Evolutionary conservation across 495 filamentous ascomycete species (phyloP), one percentile per base, ranked within the genome.

Genomic region (Filosporella fistucella): DNA sequence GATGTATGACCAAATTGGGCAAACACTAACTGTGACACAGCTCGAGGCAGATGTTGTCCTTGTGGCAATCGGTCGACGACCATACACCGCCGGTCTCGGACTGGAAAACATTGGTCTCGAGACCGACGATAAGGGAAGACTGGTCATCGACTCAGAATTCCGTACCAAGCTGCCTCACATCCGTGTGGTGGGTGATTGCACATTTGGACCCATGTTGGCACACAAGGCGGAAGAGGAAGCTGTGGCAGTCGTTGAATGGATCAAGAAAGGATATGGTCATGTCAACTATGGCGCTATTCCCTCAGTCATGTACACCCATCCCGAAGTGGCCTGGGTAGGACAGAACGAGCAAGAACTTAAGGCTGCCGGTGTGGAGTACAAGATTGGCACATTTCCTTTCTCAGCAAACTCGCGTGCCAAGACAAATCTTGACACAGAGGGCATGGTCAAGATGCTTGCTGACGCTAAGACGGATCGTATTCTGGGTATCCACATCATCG

Each of bases 221-320:
- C 93, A 98, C 79, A 98, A 98, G 79, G 93, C 94, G 33, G 93
- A 98, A 73, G 93, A 98, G 74, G 93, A 98, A 74, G 93, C 75
- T 45, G 90, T 96, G 39, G 93, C 93, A 11, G 90, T 80, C 32
- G 77, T 97, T 33, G 93, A 98, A 69, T 97, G 89, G 78, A 89
- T 98, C 70, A 89, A 85, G 70, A 96, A 96, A 75, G 89, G 88
- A 52, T 85, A 91, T 70, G 93, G 93, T 28, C 93, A 98, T 69
- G 93, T 98, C 65, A 98, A 98, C 84, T 98, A 98, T 76, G 87
- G 82, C 63, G 88, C 85, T 69, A 98, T 98, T 65, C 93, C 93
- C 52, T 88, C 86, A 36, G 93, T 98, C 70, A 98, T 98, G 93
- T 98, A 98, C 78, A 97, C 93, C 14, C 85, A 95, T 74, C 93